These are phyloP conservation scores for Acanthamoeba lenticulata DNA, from an alignment of 208 protist species.

Conservation along the genomic window DNA sequence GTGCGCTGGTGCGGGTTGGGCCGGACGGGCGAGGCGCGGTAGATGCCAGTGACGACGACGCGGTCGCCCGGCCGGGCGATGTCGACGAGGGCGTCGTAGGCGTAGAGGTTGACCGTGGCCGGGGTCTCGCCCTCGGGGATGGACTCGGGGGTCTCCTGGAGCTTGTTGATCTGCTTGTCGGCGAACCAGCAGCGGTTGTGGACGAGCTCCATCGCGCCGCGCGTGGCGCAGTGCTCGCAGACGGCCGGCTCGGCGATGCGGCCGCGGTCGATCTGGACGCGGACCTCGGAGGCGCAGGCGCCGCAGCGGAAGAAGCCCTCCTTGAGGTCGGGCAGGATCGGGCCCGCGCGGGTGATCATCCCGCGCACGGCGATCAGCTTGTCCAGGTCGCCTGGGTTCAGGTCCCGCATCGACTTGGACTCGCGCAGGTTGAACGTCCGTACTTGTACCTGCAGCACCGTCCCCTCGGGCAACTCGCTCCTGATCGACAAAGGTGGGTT, in stretches of 20 bases:
- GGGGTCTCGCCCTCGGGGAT: conserved; percentile 99
- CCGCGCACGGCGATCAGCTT: conserved; percentile 89
- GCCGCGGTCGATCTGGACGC: conserved; percentile 90
- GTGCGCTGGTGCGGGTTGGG: conserved; percentile 94
- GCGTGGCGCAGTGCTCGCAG: conserved; percentile 91
- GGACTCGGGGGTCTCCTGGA: conserved; percentile 97
- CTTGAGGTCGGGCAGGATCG: conserved; percentile 87
- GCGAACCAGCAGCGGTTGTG: conserved; percentile 96
- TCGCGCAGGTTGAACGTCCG: conserved; percentile 88
- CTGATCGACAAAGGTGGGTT: not conserved
- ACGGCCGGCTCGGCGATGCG: conserved; percentile 94
- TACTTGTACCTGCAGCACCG: not conserved
- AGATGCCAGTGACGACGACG: conserved; percentile 98
- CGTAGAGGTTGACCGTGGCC: conserved; percentile 95
- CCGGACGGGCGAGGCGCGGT: conserved; percentile 93
- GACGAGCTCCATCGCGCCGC: conserved; percentile 89
- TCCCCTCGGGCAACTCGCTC: not conserved
- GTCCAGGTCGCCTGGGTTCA: conserved; percentile 92
- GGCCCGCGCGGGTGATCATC: conserved; percentile 89
- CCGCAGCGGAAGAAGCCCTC: conserved; percentile 95
- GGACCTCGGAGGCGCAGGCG: conserved; percentile 91
- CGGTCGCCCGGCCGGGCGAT: conserved; percentile 80
- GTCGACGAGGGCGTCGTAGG: conserved; percentile 97
- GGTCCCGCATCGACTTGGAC: conserved; percentile 83
- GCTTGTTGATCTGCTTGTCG: conserved; percentile 97